Base-by-base conservation (phyloP, 2,329 filamentous ascomycete genomes). In the Cladosporium cucumerinum region DNA sequence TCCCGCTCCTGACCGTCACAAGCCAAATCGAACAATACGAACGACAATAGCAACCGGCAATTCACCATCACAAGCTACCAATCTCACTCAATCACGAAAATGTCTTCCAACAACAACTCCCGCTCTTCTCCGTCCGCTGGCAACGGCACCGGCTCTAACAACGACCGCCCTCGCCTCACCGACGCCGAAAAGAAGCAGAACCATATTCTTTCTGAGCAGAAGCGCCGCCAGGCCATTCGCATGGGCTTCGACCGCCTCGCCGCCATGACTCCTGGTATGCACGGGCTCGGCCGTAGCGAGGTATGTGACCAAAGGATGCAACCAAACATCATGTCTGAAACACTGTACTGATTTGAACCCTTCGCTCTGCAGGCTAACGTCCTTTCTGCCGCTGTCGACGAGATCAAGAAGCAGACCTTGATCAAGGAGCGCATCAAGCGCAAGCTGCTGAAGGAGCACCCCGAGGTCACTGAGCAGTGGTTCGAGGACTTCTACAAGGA, bases 201-300 rank as follows among this genome's bases (percentile, higher is more conserved):
- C 73, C 89, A 91, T 77, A 90, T 90, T 70, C 85, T 86, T 26
- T 89, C 87, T 5, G 85, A 87, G 75, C 84, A 86, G 72, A 87
- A 89, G 77, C 86, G 88, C 39, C 86, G 88, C 52, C 85, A 87
- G 65, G 90, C 89, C 16, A 96, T 97, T 69, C 85, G 93, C 55
- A 87, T 91, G 65, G 91, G 90, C 64, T 96, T 96, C 75, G 92
- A 96, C 76, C 85, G 88, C 36, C 84, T 97, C 28, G 91, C 91
- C 18, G 86, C 88, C 61, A 83, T 96, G 34, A 91, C 96, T 0
- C 93, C 93, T 0, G 92, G 91, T 0, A 83, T 96, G 61, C 86
- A 91, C 71, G 93, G 93, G 0, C 90, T 93, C 73, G 93, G 90
- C 1, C 87, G 92, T 54, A 95, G 91, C 68, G 93, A 97, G 76